Evolutionary conservation across 805 yeast species (phyloP).

Genomic region (Debaryomyces castellii): DNA sequence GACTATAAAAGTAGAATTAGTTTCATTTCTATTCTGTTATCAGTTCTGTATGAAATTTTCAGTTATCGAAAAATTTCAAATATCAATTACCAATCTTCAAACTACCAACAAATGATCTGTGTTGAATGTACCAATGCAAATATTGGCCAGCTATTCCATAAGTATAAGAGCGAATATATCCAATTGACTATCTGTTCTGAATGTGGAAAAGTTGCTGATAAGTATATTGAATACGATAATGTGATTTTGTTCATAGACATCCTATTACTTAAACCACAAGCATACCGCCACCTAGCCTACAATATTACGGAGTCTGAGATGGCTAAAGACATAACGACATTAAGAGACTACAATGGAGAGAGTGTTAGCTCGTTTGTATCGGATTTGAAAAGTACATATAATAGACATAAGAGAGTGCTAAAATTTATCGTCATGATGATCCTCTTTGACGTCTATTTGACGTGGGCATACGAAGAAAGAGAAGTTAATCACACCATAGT

Average conservation of each 20-base stretch:
- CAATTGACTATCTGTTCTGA: conserved; percentile 71
- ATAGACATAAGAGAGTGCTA: conserved; percentile 20
- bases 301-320: conserved; percentile 49
- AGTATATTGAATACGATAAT: conserved; percentile 86
- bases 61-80: neutral
- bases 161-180: conserved; percentile 75
- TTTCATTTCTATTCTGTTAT: neutral
- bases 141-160: conserved; percentile 63
- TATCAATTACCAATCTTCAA: neutral
- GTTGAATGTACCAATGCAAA: conserved; percentile 74
- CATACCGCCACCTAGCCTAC: conserved; percentile 81
- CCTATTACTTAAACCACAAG: conserved; percentile 80
- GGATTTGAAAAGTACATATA: conserved; percentile 6
- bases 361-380: conserved; percentile 13
- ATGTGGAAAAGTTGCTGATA: conserved; percentile 80
- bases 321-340: conserved; percentile 3
- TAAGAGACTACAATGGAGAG: conserved; percentile 6
- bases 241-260: conserved; percentile 83
- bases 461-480: conserved; percentile 89
- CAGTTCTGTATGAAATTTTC: neutral
- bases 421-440: conserved; percentile 61
- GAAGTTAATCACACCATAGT: conserved; percentile 31
- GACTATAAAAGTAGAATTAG: too few relatives aligned
- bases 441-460: conserved; percentile 83
- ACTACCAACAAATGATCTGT: conserved; percentile 63